Base-by-base conservation (phyloP, 2,329 filamentous ascomycete species). In the Lachnellula subtilissima region DNA sequence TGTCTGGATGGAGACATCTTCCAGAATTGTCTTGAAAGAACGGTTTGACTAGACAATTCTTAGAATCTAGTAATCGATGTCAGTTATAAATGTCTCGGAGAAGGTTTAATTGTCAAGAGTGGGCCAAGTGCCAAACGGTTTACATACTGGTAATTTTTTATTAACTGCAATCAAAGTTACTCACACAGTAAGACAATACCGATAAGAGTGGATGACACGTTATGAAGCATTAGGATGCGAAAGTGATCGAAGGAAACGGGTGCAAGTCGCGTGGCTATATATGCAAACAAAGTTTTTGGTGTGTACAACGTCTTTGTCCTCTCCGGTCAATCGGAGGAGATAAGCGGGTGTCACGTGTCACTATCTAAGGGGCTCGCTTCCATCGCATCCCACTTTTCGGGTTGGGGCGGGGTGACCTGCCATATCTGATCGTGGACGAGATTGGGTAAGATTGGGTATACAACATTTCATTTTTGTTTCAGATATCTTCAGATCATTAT, bases 401-500 rank as follows among this genome's bases (percentile, higher is more conserved):
- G 22, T 4, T 4, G 22, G 22, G 22, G 22, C 22, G 22, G 28
- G 28, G 28, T 11, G 28, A 32, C 28, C 28, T 32, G 28, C 28
- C 28, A 8, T 9, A 32, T 40, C 37, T 17, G 37, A 17, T n/a
- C 37, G n/a, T 40, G 15, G n/a, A 17, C 17, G 5, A 17, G 37
- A 40, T 40, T 40, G 37, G 14, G 14, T 40, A 15, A 17, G 37
- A 40, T 40, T 40, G 37, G 14, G 14, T 40, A 15, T 40, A 40
- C 15, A 40, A n/a, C 5, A n/a, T 40, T 40, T 40, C 15, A 39
- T 40, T 49, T n/a, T 32, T 11, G 28, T 19, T 5, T 36, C 8
- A 7, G 22, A 35, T n/a, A 40, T 7, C 17, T 23, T 75, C 78
- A 90, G 65, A 91, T 76, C 52, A 80, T 72, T 64, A 96, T 85